Base-by-base conservation (phyloP, 2,329 filamentous ascomycete genomes). In the Colletotrichum chrysophilum region DNA sequence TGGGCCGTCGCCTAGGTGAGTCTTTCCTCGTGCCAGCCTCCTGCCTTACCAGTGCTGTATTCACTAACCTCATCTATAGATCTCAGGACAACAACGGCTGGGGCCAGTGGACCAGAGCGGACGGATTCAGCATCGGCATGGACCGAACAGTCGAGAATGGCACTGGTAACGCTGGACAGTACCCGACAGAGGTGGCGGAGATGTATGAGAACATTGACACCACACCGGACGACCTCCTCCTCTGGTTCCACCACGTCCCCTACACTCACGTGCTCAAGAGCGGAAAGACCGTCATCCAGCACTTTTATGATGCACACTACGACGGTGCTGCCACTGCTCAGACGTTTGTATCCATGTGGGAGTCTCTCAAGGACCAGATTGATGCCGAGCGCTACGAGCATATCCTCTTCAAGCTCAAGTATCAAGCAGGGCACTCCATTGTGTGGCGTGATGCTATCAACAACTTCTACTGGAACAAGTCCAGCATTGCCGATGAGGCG, bases 171-270 rank as follows among this genome's bases (percentile, higher is more conserved):
- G 85, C 93, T 0, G 92, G 92, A 0, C 92, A 94, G 79, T 95
- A 95, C 79, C 92, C 93, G 0, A 78, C 87, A 0, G 90, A 93
- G 75, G 82, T 95, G 1, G 90, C 91, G 0, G 81, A 85, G 4
- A 82, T 85, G 79, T 95, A 89, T 80, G 93, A 95, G 78, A 83
- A 89, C 58, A 85, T 91, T 21, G 87, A 89, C 16, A 92, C 90
- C 0, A 94, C 93, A 0, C 93, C 93, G 0, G 93, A 94, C 76
- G 86, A 94, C 26, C 85, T 95, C 2, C 82, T 95, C 4, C 85
- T 95, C 3, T 95, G 93, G 93, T 95, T 95, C 84, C 93, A 95
- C 81, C 93, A 95, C 79, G 92, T 95, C 0, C 89, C 89, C 5
- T 95, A 94, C 80, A 93, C 91, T 0, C 90, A 93, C 52, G 82